Base-by-base conservation (phyloP, 1,139 yeast species). In the Hemisphaericaspora xylofermentans region DNA sequence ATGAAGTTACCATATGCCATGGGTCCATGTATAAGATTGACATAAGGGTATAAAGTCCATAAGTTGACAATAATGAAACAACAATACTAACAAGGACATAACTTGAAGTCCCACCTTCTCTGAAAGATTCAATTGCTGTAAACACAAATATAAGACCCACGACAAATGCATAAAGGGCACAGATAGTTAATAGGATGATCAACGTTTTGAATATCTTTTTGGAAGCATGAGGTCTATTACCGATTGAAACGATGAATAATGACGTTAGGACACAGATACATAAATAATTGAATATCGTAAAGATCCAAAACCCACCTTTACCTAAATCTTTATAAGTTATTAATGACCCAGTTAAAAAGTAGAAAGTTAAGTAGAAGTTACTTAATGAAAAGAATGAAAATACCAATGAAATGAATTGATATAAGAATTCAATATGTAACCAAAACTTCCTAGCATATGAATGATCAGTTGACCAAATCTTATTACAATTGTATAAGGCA, bases 191-290 rank as follows among this genome's bases (percentile, higher is more conserved):
- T 31, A 88, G 61, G 1, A 82, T 71, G 64, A 93, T 87, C 34
- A 93, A 76, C 0, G 76, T 64, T 53, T 87, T 74, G 63, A 88
- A 93, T 41, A 91, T 63, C 35, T 74, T 78, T 44, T 79, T 80
- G 14, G 82, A 78, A 0, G 97, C 96, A 55, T 91, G 97, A 1
- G 98, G 98, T 55, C 97, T 76, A 57, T 93, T 93, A 49, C 98
- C 98, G 75, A 91, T 85, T 2, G 97, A 88, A 32, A 89, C 87
- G 51, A 93, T 83, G 56, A 93, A 88, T 63, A 89, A 81, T 7
- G 95, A 80, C 3, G 94, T 82, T 52, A 93, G 70, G 26, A 84
- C 84, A 61, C 95, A 83, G 43, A 89, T 77, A 52, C 91, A 82
- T 48, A 85, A 64, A 59, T 89, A 91, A 62, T 89, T 87, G 80